Base-by-base conservation (phyloP, 768 basidiomycete species). In the Lepiota venenata region DNA sequence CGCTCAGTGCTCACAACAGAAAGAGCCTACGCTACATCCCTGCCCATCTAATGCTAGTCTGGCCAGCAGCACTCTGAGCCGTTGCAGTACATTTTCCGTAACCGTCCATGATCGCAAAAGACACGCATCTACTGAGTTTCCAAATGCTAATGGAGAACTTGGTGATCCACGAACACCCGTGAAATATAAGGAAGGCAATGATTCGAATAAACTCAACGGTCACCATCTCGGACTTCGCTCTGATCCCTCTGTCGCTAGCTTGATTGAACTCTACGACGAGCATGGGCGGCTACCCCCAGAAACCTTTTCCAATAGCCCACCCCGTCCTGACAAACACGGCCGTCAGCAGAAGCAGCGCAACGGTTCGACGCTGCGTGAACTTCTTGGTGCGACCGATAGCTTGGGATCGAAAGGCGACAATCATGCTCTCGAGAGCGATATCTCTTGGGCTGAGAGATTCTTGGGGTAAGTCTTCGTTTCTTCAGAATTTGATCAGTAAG, bases 361-460 rank as follows among this genome's bases (percentile, higher is more conserved):
- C 55, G 86, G 86, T 1, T 90, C 88, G 4, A 91, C 90, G 9
- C 67, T 92, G 55, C 81, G 87, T 4, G 83, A 90, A 62, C 70
- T 92, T 2, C 74, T 92, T 27, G 87, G 88, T 2, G 77, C 77
- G 49, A 74, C 84, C 0, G 62, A 68, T 1, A 69, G 69, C 53
- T 50, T 58, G 21, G 59, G 55, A 25, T 68, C 74, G 53, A 63
- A 67, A 29, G 69, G 73, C 52, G 63, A 67, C 3, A 32, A 32
- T n/a, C 74, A 73, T 58, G 69, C 63, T 0, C 57, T 64, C 6
- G 87, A 89, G 64, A 83, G 88, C 6, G 88, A 91, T 60, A 89
- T 92, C 50, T 91, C 88, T 2, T 92, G 89, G 89, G 89, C 89
- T 11, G 89, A 92, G 70, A 78, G 80, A 40, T 84, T 81, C 66